These are phyloP conservation scores for Sugiyamaella pinicola DNA, from an alignment of 1,139 yeast genomes.

Conservation along the genomic window DNA sequence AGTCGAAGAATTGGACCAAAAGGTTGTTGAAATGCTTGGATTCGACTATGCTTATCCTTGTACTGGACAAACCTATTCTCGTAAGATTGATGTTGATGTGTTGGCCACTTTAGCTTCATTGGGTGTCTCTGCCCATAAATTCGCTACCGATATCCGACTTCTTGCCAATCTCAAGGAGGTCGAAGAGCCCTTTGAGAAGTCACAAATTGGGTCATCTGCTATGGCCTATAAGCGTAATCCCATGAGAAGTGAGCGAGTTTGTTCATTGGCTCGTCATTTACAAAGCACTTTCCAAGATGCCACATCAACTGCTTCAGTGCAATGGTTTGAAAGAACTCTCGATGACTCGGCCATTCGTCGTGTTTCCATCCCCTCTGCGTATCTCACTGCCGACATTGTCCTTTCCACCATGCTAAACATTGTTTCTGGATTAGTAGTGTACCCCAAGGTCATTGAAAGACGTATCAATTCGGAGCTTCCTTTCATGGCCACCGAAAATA, in stretches of 20 bases:
- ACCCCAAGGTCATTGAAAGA: slow-evolving; percentile 97
- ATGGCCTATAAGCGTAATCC: slow-evolving; percentile 99
- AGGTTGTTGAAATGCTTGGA: slow-evolving; percentile 90
- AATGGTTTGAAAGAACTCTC: slow-evolving; percentile 98
- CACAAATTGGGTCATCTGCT: slow-evolving; percentile 96
- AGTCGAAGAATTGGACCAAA: slow-evolving; percentile 87
- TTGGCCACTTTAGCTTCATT: slow-evolving; percentile 90
- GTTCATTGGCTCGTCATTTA: slow-evolving; percentile 93
- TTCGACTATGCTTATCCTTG: slow-evolving; percentile 95
- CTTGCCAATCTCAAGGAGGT: slow-evolving; percentile 95
- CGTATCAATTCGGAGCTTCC: slow-evolving; percentile 94
- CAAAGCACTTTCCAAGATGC: slow-evolving; percentile 92
- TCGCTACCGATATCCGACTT: slow-evolving; percentile 95
- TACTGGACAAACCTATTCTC: slow-evolving; percentile 97
- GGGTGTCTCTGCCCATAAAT: slow-evolving; percentile 96
- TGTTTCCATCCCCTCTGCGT: slow-evolving; percentile 94
- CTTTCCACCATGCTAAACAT: slow-evolving; percentile 88
- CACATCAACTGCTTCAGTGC: slow-evolving; percentile 94
- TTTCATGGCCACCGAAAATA: slow-evolving; percentile 99
- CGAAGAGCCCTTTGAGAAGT: slow-evolving; percentile 97
- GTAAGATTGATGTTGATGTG: slow-evolving; percentile 96
- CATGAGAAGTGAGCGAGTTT: slow-evolving; percentile 98
- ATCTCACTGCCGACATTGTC: slow-evolving; percentile 92
- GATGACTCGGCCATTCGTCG: slow-evolving; percentile 99
- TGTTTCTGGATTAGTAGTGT: slow-evolving; percentile 92